Conservation (phyloP, 352 stramenopile species). For the Phytophthora fragariaefolia region DNA sequence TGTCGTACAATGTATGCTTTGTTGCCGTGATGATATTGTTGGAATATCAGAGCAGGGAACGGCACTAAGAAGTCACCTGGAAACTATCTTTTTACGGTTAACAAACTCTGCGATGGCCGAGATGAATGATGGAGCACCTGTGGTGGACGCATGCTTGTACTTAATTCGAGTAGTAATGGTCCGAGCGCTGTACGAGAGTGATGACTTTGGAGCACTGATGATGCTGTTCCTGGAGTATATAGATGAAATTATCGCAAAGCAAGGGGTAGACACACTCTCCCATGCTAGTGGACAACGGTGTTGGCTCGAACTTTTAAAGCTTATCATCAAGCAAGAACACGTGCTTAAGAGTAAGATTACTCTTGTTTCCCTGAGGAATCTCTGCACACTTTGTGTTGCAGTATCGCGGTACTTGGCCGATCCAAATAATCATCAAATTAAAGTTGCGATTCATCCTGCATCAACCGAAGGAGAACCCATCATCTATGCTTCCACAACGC, state of each 20-base stretch:
- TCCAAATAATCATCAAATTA: slow-evolving; percentile 52
- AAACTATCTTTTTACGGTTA: slow-evolving; percentile 22
- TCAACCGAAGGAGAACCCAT: not conserved
- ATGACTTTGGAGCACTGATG: slow-evolving; percentile 69
- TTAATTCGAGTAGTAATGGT: slow-evolving; percentile 46
- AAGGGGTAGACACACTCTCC: not conserved
- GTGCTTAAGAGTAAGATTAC: slow-evolving; percentile 52
- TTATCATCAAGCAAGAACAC: slow-evolving; percentile 55
- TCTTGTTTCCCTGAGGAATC: slow-evolving; percentile 60
- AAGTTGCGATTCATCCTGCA: not conserved
- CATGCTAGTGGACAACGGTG: slow-evolving; percentile 50
- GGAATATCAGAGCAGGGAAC: not conserved
- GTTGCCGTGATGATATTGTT: not conserved
- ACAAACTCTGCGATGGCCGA: slow-evolving; percentile 17
- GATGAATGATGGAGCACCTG: slow-evolving; percentile 1
- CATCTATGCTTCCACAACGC: not conserved
- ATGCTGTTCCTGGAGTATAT: slow-evolving; percentile 70
- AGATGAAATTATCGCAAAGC: slow-evolving; percentile 39
- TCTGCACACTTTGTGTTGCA: slow-evolving; percentile 57
- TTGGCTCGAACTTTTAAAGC: slow-evolving; percentile 69
- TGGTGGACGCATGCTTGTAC: slow-evolving; percentile 49
- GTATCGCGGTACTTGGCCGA: slow-evolving; percentile 64
- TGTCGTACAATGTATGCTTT: slow-evolving; percentile 39
- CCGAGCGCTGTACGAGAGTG: slow-evolving; percentile 52
- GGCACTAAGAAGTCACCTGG: not conserved